Conservation (phyloP, 2,329 filamentous ascomycete genomes). For the Trichophyton equinum region DNA sequence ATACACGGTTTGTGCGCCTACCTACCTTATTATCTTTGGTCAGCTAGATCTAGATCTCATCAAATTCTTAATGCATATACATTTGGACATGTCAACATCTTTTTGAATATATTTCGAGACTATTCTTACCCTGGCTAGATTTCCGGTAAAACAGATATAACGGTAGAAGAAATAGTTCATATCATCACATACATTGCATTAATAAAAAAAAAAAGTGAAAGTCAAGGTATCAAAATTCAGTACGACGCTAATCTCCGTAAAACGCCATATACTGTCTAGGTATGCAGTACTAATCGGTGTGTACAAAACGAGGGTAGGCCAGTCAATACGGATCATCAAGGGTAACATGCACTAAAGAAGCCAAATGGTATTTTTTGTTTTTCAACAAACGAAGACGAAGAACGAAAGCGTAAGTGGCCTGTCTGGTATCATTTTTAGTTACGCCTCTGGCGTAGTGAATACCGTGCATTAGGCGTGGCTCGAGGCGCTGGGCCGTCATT, state of each 20-base stretch:
- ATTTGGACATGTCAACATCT: no score
- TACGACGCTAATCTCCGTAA: background rate
- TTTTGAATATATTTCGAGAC: no score
- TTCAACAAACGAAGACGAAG: background rate
- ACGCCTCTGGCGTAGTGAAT: conserved; percentile 11
- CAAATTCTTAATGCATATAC: no score
- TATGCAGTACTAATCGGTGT: background rate
- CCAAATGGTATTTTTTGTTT: background rate
- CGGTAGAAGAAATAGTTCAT: background rate
- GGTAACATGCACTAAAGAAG: background rate
- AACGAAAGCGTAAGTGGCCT: background rate
- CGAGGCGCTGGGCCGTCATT: conserved; percentile 6
- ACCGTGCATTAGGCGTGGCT: conserved; percentile 6
- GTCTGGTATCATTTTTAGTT: background rate
- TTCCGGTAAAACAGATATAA: background rate
- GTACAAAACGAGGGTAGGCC: background rate
- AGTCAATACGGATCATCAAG: background rate
- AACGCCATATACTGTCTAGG: background rate
- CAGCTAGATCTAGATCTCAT: no score
- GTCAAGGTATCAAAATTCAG: background rate
- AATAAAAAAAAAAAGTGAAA: background rate
- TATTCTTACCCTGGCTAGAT: background rate
- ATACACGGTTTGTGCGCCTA: no score
- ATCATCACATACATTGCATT: conserved; percentile 1
- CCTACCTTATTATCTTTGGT: no score